phyloP scores from a whole-genome alignment of 305 asterid species.

The Fraxinus floribunda region DNA sequence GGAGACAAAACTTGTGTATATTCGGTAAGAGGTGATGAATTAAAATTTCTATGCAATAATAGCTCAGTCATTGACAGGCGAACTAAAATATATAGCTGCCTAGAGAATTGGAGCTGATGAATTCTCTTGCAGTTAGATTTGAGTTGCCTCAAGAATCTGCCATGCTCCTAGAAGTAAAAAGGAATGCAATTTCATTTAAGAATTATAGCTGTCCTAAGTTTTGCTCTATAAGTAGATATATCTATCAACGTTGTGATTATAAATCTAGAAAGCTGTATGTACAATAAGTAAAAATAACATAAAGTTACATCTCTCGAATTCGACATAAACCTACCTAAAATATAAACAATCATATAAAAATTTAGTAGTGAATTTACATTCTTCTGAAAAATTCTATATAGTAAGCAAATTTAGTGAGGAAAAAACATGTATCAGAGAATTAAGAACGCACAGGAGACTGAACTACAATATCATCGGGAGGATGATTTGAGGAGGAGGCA shows the following conservation, averaged over 20 bases:
- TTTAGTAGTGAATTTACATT: conserved; percentile 3
- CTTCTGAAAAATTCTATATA: conserved; percentile 10
- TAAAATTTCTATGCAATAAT: background rate
- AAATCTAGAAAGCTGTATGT: conserved; percentile 9
- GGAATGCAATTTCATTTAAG: background rate
- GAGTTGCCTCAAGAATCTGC: conserved; percentile 4
- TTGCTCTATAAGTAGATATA: conserved; percentile 17
- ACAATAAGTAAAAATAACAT: background rate
- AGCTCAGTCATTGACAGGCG: background rate
- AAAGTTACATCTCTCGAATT: conserved; percentile 12
- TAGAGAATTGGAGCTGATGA: background rate
- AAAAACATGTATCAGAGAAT: conserved; percentile 7
- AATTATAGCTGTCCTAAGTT: background rate
- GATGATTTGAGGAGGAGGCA: conserved; percentile 45
- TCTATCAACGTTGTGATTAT: background rate
- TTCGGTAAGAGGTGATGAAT: background rate
- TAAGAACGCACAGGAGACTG: conserved; percentile 67
- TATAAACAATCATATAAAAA: background rate
- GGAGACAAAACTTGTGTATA: background rate
- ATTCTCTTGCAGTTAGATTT: background rate
- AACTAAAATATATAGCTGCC: background rate
- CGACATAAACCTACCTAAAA: conserved; percentile 13
- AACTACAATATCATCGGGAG: conserved; percentile 66
- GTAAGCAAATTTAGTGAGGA: background rate
- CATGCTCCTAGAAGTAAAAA: background rate